These are phyloP conservation scores for Theobroma grandiflorum DNA, from an alignment of 441 rosid species.

Conservation along the genomic window DNA sequence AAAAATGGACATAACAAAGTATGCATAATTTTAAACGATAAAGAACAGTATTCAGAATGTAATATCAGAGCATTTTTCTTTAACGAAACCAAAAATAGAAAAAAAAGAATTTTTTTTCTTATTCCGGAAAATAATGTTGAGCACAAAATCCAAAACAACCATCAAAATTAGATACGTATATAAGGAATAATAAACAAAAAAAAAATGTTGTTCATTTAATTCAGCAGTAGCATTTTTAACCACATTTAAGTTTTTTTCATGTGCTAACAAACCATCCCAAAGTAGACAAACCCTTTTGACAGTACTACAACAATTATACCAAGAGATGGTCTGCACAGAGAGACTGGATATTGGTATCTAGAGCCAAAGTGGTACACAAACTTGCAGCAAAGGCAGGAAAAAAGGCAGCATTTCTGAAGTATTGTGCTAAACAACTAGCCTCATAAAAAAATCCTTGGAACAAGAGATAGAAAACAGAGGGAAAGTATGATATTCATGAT, in stretches of 20 bases:
- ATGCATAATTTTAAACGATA: neutral
- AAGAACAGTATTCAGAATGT: neutral
- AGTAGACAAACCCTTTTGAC: neutral
- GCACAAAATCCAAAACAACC: conserved; percentile 1
- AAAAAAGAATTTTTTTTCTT: neutral
- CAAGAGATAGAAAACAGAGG: neutral
- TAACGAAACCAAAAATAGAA: neutral
- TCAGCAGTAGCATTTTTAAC: neutral
- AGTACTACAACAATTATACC: neutral
- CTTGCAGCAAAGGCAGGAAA: neutral
- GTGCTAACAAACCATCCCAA: neutral
- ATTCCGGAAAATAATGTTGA: neutral
- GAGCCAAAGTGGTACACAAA: neutral
- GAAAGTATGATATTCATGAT: neutral
- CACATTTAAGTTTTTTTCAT: neutral
- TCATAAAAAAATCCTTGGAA: neutral
- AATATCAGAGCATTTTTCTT: neutral
- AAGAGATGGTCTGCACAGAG: too few species aligned
- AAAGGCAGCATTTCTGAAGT: neutral
- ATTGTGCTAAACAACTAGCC: neutral
- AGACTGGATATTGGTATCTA: too few species aligned
- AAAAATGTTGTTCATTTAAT: neutral
- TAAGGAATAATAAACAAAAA: too few species aligned
- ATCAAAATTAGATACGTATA: neutral
- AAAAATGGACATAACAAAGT: neutral